Base-by-base conservation (phyloP, 768 basidiomycete species). In the Psilocybe subaeruginosa region DNA sequence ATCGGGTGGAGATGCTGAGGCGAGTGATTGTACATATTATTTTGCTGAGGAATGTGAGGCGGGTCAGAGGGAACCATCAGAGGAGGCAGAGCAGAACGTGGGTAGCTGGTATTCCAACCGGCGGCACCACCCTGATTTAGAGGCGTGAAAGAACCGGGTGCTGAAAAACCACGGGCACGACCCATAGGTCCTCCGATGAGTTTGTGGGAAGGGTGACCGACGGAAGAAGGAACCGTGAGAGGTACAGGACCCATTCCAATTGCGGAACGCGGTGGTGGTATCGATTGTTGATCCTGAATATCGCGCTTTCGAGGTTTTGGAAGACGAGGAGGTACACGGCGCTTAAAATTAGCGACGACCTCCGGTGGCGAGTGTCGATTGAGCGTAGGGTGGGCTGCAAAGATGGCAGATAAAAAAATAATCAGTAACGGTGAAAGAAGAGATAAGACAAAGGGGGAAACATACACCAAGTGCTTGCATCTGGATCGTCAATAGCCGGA, bases 391-490 rank as follows among this genome's bases (percentile, higher is more conserved):
- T 97, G 95, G 4, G 95, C 94, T 70, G 33, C 39, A 59, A 56
- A 58, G 66, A 67, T 8, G n/a, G 23, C 8, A 56, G 19, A 51
- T 23, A 23, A 57, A 58, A 58, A 43, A 43, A 43, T 11, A 43
- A 43, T 43, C 41, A 43, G 41, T 12, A n/a, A 43, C 41, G 41
- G 41, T 43, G 59, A 62, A 66, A 51, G 48, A 33, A 49, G 43
- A 33, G 53, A 47, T 71, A 47, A 62, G 61, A 58, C 19, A 60
- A 49, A 62, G 23, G 51, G 51, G 39, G 48, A 64, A 37, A 86
- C 94, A 73, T 80, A 96, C 94, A 95, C 95, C 95, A 97, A 64
- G 94, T 95, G 75, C 92, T 95, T 12, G 94, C 95, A 78, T 97
- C 95, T 64, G 94, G 94, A 78, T 97, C 95, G 77, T 93, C 91